Base-by-base conservation (phyloP, 495 filamentous ascomycete species). In the Penicillium salamii region DNA sequence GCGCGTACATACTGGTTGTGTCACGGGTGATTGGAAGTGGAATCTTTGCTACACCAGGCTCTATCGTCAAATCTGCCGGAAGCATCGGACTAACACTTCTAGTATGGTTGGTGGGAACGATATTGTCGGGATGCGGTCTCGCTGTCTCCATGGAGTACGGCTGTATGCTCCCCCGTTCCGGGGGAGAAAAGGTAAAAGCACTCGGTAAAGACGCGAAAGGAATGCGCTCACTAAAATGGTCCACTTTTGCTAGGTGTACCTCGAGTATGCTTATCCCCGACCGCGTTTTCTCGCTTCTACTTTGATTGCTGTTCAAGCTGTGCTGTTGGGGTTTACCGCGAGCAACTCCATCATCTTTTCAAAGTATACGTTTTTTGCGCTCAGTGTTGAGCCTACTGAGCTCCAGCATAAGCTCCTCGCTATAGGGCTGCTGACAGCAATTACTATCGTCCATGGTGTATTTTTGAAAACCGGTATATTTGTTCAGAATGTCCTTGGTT, bases 11-110 rank as follows among this genome's bases (percentile, higher is more conserved):
- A 35, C 69, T 89, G n/a, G 81, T 86, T 36, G 82, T 90, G 34
- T 89, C 85, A 0, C 81, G 85, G 0, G 84, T 91, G 1, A 84
- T 91, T 45, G 88, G 88, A 0, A 82, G 77, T 55, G 87, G 86
- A 24, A 87, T 91, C 50, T 91, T 90, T 59, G 84, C 86, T 3
- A 88, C 84, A 0, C 86, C 86, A 0, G 85, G 85, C 9, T 73
- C 78, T 9, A 87, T 91, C 46, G 68, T 83, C n/a, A 72, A 76
- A 20, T 81, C 82, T 1, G 77, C 81, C 9, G 86, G 87, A 1
- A 89, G 86, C 52, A 69, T 87, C 5, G 87, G 86, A 2, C 63
- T 88, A 14, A 77, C 81, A 0, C 55, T 90, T 3, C 51, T 78
- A 15, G 53, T 89, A 17, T 91, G 86, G 87, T 46, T 85, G 2